phyloP scores from a whole-genome alignment of 1,139 yeast genomes.

The Arxiozyma telluris region DNA sequence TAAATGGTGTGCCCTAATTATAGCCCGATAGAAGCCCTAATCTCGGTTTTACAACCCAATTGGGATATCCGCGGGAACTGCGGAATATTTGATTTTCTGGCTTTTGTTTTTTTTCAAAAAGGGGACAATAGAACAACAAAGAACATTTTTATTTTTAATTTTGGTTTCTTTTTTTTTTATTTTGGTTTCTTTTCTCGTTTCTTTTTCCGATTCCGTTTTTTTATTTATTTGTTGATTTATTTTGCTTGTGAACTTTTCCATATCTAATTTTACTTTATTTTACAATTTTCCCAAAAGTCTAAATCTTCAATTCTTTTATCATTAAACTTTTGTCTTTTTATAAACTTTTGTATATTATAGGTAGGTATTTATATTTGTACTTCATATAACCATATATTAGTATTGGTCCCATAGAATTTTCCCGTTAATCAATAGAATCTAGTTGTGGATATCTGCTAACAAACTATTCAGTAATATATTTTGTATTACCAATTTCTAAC shows the following conservation, averaged over 20 bases:
- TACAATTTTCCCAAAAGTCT: neutral
- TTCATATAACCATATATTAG: too few relatives aligned
- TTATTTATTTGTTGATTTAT: neutral
- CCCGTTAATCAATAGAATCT: too few relatives aligned
- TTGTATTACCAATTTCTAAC: neutral
- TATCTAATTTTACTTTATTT: too few relatives aligned
- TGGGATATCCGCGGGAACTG: neutral
- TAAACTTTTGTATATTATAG: too few relatives aligned
- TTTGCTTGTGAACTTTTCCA: neutral
- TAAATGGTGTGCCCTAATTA: neutral
- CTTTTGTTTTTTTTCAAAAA: too few relatives aligned
- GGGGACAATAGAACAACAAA: neutral
- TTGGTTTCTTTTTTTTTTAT: too few relatives aligned
- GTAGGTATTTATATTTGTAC: too few relatives aligned
- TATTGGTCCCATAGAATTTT: neutral
- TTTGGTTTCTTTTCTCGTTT: too few relatives aligned
- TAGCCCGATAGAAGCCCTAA: neutral
- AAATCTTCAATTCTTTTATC: too few relatives aligned
- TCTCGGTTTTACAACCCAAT: neutral
- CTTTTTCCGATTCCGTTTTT: neutral
- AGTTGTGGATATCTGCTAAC: neutral
- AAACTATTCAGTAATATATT: neutral
- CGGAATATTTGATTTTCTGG: neutral
- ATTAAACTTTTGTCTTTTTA: neutral
- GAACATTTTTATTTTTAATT: too few relatives aligned